These are phyloP conservation scores for Nelumbo lutea DNA, from an alignment of 164 flowering plant genomes.

Conservation along the genomic window DNA sequence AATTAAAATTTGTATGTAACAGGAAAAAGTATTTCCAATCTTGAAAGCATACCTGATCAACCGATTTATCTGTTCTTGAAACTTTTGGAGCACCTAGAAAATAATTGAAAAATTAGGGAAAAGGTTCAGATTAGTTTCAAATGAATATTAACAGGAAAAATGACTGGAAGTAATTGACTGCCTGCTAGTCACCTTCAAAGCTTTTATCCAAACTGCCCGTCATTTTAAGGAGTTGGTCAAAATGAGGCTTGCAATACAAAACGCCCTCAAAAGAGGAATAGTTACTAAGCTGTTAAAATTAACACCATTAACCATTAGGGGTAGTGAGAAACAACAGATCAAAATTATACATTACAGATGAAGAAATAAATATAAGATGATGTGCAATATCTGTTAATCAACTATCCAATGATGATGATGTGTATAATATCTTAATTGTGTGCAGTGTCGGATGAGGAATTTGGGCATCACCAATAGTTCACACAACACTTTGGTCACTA, in stretches of 20 bases:
- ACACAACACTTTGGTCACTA: no score
- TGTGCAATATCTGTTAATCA: no score
- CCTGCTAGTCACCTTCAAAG: constrained; percentile 59
- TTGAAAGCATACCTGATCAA: constrained; percentile 45
- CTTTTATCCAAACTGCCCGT: constrained; percentile 95
- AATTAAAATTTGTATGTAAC: background rate
- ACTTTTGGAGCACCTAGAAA: constrained; percentile 57
- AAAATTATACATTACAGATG: background rate
- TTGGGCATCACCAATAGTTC: no score
- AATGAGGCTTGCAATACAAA: constrained; percentile 92
- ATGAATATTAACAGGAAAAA: background rate
- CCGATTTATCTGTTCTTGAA: constrained; percentile 46
- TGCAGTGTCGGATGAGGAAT: no score
- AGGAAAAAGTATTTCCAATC: background rate
- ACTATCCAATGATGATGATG: no score
- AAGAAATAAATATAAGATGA: no score
- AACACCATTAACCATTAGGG: background rate
- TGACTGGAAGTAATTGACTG: background rate
- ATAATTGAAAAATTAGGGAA: background rate
- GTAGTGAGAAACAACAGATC: background rate
- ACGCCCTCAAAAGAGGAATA: constrained; percentile 91
- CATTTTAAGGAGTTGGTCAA: constrained; percentile 85
- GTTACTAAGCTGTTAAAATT: constrained; percentile 60
- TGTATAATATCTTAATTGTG: no score
- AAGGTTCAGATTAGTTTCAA: background rate